Base-by-base conservation (phyloP, 768 basidiomycete species). In the Trichaptum fuscoviolaceum region DNA sequence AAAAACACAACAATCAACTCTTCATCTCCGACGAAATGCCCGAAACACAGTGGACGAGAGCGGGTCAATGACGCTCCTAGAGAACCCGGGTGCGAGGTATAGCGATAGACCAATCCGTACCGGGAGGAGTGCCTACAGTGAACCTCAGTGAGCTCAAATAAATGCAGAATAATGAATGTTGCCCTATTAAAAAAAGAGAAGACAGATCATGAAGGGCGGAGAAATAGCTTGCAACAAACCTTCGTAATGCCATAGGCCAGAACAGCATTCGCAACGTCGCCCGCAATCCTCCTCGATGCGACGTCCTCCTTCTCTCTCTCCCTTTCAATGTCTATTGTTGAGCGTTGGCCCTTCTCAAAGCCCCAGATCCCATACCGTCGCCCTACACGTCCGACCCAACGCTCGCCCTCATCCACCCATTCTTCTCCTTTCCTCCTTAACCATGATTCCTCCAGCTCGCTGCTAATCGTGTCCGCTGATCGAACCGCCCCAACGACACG, bases 161-260 rank as follows among this genome's bases (percentile, higher is more conserved):
- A 8, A 67, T 62, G 8, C 20, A 35, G 27, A 20, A 12, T n/a
- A 18, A 42, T 17, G 66, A 42, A 30, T 30, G 8, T 30, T 30
- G 30, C 2, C 2, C 8, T 30, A 30, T 30, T 3, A 8, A 30
- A 30, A 30, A 8, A 2, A 30, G 30, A 30, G 30, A 8, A 30
- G 30, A 30, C 57, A n/a, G 57, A n/a, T 30, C 60, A 62, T 24
- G 34, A 63, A 25, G 18, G 26, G 23, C 62, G 25, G 5, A 24
- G 12, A 18, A 52, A 60, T 10, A 30, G 30, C 34, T 20, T 12
- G 27, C 1, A 42, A 67, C 79, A 36, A 71, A 90, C 93, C 84
- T 95, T 95, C 63, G 89, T 90, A 20, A 85, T 79, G 0, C 85
- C 87, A 73, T 95, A 96, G 1, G 93, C 94, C 61, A 93, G 79